phyloP scores from a whole-genome alignment of 176 grass and related monocot species.

The Juncus effusus region DNA sequence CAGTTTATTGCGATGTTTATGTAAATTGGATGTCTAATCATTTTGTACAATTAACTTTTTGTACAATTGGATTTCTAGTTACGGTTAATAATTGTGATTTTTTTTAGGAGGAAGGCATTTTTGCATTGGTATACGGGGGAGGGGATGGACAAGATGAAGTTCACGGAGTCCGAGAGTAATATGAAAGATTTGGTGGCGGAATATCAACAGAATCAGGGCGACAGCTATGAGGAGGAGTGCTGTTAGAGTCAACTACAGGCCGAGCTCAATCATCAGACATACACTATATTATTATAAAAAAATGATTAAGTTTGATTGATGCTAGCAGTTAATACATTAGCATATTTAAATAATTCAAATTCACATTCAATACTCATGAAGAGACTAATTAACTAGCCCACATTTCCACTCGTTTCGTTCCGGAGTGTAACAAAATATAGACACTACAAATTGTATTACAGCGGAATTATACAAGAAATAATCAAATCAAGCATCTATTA shows the following conservation, averaged over 20 bases:
- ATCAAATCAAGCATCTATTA: no score
- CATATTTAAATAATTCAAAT: no score
- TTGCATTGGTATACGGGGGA: no score
- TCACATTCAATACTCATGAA: no score
- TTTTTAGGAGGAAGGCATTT: conserved; percentile 32
- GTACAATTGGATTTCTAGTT: no score
- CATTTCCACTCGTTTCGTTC: conserved; percentile 8
- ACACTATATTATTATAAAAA: background rate
- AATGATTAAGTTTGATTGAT: conserved; percentile 7
- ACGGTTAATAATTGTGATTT: no score
- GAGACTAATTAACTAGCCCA: no score
- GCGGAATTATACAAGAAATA: no score
- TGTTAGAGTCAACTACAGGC: no score
- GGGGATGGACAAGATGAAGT: conserved; percentile 37
- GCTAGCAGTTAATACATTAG: no score
- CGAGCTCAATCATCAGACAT: conserved; percentile 26
- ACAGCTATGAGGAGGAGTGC: conserved; percentile 32
- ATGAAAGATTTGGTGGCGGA: conserved; percentile 34
- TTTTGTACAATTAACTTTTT: no score
- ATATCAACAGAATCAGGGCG: conserved; percentile 38
- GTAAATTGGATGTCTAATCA: no score
- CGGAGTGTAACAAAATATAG: conserved; percentile 11
- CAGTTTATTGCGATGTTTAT: conserved; percentile 34
- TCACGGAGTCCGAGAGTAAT: conserved; percentile 36
- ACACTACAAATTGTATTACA: conserved; percentile 10